These are phyloP conservation scores for Pseudoneurospora amorphoporcata DNA, from an alignment of 495 filamentous ascomycete genomes.

Conservation along the genomic window DNA sequence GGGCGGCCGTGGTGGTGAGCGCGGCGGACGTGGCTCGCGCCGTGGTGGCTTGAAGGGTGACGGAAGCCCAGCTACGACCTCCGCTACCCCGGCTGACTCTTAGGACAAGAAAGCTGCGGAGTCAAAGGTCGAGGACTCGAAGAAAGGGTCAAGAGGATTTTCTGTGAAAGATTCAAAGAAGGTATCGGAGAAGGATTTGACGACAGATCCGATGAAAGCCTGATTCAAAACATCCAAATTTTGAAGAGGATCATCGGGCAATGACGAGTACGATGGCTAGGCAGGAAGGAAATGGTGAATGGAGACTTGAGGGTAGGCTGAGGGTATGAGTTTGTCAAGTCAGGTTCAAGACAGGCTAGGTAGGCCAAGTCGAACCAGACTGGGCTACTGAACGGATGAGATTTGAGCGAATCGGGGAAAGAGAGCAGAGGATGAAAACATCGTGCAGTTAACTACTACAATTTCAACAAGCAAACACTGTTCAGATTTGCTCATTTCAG, in stretches of 20 bases:
- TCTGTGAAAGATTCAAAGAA: neutral
- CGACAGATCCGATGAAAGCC: neutral
- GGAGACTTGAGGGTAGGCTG: no score
- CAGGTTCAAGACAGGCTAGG: neutral
- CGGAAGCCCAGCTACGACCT: conserved; percentile 39
- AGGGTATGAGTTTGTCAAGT: neutral
- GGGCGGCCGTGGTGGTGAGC: conserved; percentile 41
- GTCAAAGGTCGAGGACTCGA: neutral
- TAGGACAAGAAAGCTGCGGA: conserved; percentile 14
- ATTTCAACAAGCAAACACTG: neutral
- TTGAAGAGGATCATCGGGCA: neutral
- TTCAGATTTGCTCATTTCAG: neutral
- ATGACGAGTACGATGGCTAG: neutral
- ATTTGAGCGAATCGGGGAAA: neutral
- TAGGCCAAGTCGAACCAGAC: neutral
- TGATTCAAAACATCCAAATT: neutral
- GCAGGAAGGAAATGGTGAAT: no score
- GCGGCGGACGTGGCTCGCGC: conserved; percentile 46
- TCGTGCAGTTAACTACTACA: neutral
- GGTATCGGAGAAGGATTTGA: no score
- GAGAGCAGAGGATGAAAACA: neutral
- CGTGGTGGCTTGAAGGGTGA: conserved; percentile 51
- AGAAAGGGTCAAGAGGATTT: neutral
- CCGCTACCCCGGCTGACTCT: conserved; percentile 40
- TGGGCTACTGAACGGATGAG: neutral